Evolutionary conservation across 2,329 filamentous ascomycete genomes (phyloP), one percentile per base, ranked within the genome.

Genomic region (Sclerotinia minor): DNA sequence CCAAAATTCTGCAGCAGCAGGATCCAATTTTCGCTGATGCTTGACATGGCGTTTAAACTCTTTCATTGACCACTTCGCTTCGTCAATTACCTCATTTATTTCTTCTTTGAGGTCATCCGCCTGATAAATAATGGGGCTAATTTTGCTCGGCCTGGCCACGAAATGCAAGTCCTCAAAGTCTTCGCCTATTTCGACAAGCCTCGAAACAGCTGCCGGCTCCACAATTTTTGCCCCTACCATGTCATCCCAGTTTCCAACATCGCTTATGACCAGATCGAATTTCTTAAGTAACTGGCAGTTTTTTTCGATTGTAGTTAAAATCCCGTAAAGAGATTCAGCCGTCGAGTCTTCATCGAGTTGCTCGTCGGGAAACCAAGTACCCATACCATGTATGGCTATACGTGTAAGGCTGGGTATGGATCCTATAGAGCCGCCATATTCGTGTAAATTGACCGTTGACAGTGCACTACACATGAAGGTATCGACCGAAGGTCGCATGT

Each of bases 11-110:
- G 19, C n/a, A 19, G 9, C 21, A 7, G 15, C n/a, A 7, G 5
- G 24, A 1, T 63, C 32, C 5, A 21, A 17, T 17, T 5, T 3
- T 9, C 26, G 1, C 15, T 19, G 4, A 1, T 3, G 9, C 2
- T 63, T 4, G 3, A 15, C 0, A 41, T 41, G 26, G 2, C 26
- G 9, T 11, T 17, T 38, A 0, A 63, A 6, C 5, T 41, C 8
- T 1, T 38, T 24, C 15, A 11, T 29, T 17, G 45, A 5, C 45
- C 19, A n/a, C 15, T 17, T 41, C 21, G 11, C 53, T 15, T 8
- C 13, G 1, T 15, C 11, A 0, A 5, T 3, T 15, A 17, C 2
- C 0, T 15, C 21, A n/a, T 7, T 1, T 3, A 55, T 38, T 1
- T 15, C 53, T 35, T 3, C 8, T 21, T 11, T 38, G 2, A 11